phyloP scores from a whole-genome alignment of 148 eudicot genomes.

The Chenopodium suecicum region DNA sequence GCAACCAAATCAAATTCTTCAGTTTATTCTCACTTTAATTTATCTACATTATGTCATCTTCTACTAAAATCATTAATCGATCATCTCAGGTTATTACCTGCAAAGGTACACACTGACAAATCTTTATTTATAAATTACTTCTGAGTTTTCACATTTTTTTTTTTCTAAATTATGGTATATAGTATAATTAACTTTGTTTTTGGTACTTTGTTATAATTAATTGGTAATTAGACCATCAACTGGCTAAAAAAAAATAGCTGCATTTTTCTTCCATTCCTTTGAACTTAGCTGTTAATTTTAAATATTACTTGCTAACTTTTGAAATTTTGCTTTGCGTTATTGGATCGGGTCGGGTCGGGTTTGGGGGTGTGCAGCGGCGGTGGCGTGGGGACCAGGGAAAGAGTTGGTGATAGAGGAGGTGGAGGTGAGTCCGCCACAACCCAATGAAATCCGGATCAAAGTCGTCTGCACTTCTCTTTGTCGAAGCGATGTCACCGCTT shows the following conservation, averaged over 20 bases:
- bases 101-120: conserved; percentile 3
- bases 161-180: no score
- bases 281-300: no score
- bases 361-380: conserved; percentile 52
- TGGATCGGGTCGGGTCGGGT: background rate
- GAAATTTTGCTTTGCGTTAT: background rate
- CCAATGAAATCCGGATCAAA: conserved; percentile 81
- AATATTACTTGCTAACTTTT: no score
- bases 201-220: no score
- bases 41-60: conserved; percentile 4
- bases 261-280: no score
- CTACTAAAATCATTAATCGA: background rate
- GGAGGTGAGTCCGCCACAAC: conserved; percentile 81
- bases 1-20: background rate
- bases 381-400: conserved; percentile 89
- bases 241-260: no score
- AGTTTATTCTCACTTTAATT: no score
- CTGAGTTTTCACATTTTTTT: background rate
- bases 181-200: no score
- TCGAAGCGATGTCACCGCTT: conserved; percentile 81
- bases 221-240: no score
- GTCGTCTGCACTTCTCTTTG: conserved; percentile 90
- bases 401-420: conserved; percentile 85
- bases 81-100: conserved; percentile 18
- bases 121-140: background rate